A percentile compares a stretch with the other conserved stretches of the same genome.
Evolutionary conservation across 129 eudicot genomes (phyloP).

Genomic region (Silybum marianum): DNA sequence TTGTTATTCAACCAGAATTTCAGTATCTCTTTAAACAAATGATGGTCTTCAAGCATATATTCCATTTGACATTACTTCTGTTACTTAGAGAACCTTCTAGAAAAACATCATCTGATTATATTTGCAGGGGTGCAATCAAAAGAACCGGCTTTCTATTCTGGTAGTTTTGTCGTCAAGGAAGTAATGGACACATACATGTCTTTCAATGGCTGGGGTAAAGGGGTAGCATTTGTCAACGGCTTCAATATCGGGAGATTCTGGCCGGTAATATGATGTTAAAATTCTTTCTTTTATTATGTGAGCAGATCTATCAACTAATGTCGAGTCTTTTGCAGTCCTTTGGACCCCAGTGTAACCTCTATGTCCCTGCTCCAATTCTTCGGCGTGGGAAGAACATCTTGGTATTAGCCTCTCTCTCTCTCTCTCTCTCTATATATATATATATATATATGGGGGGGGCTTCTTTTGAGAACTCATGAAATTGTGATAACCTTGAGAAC

Average conservation of each 20-base stretch:
- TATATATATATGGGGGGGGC: too few species aligned
- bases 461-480: too few species aligned
- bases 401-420: constrained; percentile 44
- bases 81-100: background rate
- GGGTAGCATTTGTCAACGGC: constrained; percentile 78
- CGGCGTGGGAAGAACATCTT: constrained; percentile 61
- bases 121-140: constrained; percentile 42
- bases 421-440: background rate
- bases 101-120: background rate
- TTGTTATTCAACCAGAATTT: background rate
- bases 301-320: background rate
- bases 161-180: constrained; percentile 51
- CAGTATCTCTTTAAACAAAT: background rate
- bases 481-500: too few species aligned
- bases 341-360: constrained; percentile 95
- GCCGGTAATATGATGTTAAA: constrained; percentile 61
- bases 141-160: constrained; percentile 77
- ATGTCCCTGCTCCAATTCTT: constrained; percentile 88
- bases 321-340: constrained; percentile 51
- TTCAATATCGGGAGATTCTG: constrained; percentile 87
- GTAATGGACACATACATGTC: constrained; percentile 79
- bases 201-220: constrained; percentile 89
- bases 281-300: constrained; percentile 6
- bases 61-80: background rate
- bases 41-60: background rate